Conservation (phyloP, 2,329 filamentous ascomycete species). For the Dothiorella sarmentorum region DNA sequence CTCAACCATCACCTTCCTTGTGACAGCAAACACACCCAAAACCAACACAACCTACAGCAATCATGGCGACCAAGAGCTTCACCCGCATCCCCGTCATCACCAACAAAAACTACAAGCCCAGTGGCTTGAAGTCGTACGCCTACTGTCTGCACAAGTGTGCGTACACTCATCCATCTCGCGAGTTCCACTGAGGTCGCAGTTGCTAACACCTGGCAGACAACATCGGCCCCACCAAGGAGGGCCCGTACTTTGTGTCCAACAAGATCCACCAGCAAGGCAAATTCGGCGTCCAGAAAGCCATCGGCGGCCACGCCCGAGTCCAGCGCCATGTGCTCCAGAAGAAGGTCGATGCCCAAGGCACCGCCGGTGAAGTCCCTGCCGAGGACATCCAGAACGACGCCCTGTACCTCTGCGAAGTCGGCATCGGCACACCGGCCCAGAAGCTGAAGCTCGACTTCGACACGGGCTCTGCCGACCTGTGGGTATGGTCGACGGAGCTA, state of each 20-base stretch:
- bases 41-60: background rate
- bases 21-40: background rate
- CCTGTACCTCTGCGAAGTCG: slow-evolving; percentile 61
- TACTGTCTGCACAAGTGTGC: slow-evolving; percentile 56
- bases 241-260: slow-evolving; percentile 57
- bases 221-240: slow-evolving; percentile 60
- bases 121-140: slow-evolving; percentile 61
- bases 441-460: slow-evolving; percentile 62
- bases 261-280: slow-evolving; percentile 49
- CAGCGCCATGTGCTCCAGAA: slow-evolving; percentile 49
- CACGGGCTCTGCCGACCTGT: slow-evolving; percentile 57
- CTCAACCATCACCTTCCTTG: background rate
- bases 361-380: slow-evolving; percentile 52
- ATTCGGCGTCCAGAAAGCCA: slow-evolving; percentile 42
- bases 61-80: slow-evolving; percentile 20
- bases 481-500: slow-evolving; percentile 57
- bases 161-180: background rate
- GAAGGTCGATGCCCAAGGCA: slow-evolving; percentile 30
- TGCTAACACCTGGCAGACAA: slow-evolving; percentile 36
- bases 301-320: slow-evolving; percentile 50
- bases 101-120: slow-evolving; percentile 27
- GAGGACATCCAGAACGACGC: slow-evolving; percentile 67
- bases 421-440: slow-evolving; percentile 64
- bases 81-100: slow-evolving; percentile 26
- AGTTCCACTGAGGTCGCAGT: background rate